phyloP scores from a whole-genome alignment of 345 rosid species.

The Noccaea caerulescens region DNA sequence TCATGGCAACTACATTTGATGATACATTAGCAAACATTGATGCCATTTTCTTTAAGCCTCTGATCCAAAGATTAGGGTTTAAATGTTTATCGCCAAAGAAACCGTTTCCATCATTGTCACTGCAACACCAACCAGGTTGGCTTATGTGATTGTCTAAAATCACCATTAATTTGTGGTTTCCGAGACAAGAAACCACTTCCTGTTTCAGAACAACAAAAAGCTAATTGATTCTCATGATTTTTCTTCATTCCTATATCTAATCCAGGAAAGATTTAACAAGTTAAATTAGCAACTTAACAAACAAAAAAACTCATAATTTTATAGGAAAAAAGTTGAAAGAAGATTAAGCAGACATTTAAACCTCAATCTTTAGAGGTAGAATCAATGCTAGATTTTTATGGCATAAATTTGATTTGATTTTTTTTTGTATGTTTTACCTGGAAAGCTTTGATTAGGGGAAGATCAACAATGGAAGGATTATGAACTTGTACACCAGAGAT shows the following conservation, averaged over 20 bases:
- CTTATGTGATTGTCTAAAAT: constrained; percentile 84
- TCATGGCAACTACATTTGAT: constrained; percentile 74
- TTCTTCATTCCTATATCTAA: background rate
- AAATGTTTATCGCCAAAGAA: constrained; percentile 81
- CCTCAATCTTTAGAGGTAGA: background rate
- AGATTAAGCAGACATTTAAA: background rate
- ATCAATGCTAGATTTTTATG: too few relatives aligned
- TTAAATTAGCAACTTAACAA: constrained; percentile 13
- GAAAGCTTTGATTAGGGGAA: constrained; percentile 67
- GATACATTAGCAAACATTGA: constrained; percentile 61
- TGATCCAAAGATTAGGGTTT: constrained; percentile 70
- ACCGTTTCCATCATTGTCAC: constrained; percentile 73
- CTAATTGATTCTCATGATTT: background rate
- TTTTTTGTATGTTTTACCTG: constrained; percentile 50
- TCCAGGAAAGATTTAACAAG: background rate
- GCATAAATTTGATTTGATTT: too few relatives aligned
- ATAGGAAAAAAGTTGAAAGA: background rate
- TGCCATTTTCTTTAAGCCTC: constrained; percentile 69
- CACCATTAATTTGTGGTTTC: constrained; percentile 68
- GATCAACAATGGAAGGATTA: constrained; percentile 76
- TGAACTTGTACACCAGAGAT: constrained; percentile 66
- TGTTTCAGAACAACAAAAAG: constrained; percentile 38
- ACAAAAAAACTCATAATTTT: background rate
- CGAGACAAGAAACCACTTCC: constrained; percentile 77
- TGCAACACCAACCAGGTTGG: constrained; percentile 94